Base-by-base conservation (phyloP, 2,329 filamentous ascomycete species). In the Chlorencoelia australis region DNA sequence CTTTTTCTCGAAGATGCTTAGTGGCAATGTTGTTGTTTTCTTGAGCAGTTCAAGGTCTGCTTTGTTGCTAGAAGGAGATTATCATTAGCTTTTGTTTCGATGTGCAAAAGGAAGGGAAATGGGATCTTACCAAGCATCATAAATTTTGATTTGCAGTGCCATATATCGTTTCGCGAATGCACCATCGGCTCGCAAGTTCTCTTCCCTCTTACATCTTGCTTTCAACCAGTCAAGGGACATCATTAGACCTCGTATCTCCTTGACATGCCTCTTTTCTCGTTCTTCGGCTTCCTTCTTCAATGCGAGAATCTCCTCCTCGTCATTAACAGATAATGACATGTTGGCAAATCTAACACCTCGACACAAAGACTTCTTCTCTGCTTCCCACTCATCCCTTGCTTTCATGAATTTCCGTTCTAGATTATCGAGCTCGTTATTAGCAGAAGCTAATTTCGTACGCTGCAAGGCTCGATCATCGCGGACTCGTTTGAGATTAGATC, bases 221-320 rank as follows among this genome's bases (percentile, higher is more conserved):
- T 87, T 77, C 58, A 96, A 75, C 77, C 84, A 96, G 52, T 87
- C 75, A 57, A 96, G 89, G 62, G 96, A 88, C 63, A 91, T 82
- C 35, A 76, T 74, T 55, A 96, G 69, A 13, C 89, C 89, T 48
- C 79, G 75, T 35, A 95, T 65, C 62, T 93, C 84, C 58, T 78
- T 79, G 51, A 69, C 66, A 57, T 91, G 84, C 29, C 73, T 67
- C 47, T 74, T 75, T 51, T 86, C 77, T 34, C 42, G 52, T 39
- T 54, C 55, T 22, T 57, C 55, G 16, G 54, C 46, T 28, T 57
- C 49, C 37, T 56, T 50, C 36, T 55, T 55, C 33, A 60, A 37
- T 22, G 41, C 46, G 15, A 62, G 54, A 6, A 67, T 49, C 39
- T 67, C 61, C 8, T 56, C 39, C 14, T 61, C 56, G 18, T 62